Evolutionary conservation across 192 early-diverging fungal species (phyloP), one percentile per base, ranked within the genome.

Genomic region (Spizellomyces punctatus): DNA sequence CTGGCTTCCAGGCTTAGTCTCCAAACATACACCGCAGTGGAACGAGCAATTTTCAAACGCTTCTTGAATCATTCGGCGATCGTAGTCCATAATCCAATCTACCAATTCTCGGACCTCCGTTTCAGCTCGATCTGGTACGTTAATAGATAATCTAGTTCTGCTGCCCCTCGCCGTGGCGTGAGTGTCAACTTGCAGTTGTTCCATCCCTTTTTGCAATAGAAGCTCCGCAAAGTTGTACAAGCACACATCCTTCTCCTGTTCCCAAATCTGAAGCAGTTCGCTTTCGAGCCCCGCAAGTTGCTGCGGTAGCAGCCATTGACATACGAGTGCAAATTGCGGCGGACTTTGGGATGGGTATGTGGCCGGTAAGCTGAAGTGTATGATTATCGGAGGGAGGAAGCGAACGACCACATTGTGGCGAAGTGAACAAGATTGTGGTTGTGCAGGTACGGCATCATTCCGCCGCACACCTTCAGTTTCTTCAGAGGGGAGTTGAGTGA

Each of bases 1-100:
- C 6, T 8, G 43, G 8, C 9, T 42, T 10, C 79, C 79, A 0
- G 27, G 10, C 49, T 64, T 69, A 6, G 57, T 12, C 19, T 75
- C 76, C 14, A 75, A 22, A 44, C 79, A 81, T 10, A 81, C 68
- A 10, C 79, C 79, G 62, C 79, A 81, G 22, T 19, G 27, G 10
- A 75, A 58, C 10, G 48, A 19, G 0, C 10, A n/a, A 9, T 52
- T 43, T 45, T 75, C 76, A 72, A 81, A 81, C 22, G 65, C 19
- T 6, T 45, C 21, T 45, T 65, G 67, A 17, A 19, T n/a, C 43
- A n/a, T 47, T 8, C 21, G n/a, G 16, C 43, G 22, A 43, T 74
- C 69, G 4, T 48, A n/a, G 5, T 58, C 72, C 22, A 78, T 17
- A 12, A 78, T 57, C 36, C 9, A 19, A n/a, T 78, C 71, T 7